Conservation (phyloP, 2,329 filamentous ascomycete genomes). For the Venturia aucupariae region DNA sequence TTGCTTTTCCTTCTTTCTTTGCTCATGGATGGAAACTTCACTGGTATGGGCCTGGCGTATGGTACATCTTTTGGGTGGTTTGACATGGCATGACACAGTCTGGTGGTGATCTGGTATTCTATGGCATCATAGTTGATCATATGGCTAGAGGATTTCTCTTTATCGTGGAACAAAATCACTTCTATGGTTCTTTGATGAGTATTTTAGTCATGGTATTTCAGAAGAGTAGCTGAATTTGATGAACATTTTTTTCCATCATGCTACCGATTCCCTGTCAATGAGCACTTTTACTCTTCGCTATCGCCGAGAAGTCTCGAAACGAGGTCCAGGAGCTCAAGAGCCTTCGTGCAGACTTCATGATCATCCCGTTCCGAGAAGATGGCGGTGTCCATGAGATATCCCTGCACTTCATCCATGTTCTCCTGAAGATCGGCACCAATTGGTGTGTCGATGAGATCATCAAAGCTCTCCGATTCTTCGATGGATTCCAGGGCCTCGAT, state of each 20-base stretch:
- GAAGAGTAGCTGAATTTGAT: background rate
- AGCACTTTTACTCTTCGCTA: no score
- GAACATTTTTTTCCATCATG: background rate
- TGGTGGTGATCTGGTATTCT: background rate
- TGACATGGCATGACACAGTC: background rate
- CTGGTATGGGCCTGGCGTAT: background rate
- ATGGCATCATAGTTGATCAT: slow-evolving; percentile 4
- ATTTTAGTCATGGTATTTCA: background rate
- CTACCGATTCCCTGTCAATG: background rate
- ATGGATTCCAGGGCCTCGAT: no score
- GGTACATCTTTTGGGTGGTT: background rate
- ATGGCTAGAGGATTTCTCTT: background rate
- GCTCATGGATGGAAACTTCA: background rate
- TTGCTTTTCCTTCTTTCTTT: background rate
- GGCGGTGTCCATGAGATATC: no score
- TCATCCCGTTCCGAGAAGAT: no score
- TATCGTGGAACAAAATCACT: background rate
- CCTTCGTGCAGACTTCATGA: no score
- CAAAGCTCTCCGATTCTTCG: no score
- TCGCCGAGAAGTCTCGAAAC: no score
- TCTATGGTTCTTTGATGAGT: background rate
- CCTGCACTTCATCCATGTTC: no score
- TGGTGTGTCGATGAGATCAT: no score
- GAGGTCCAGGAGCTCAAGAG: no score
- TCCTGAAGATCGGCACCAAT: no score